Conservation (phyloP, 257 asterid genomes). For the Solanum pinnatisectum region DNA sequence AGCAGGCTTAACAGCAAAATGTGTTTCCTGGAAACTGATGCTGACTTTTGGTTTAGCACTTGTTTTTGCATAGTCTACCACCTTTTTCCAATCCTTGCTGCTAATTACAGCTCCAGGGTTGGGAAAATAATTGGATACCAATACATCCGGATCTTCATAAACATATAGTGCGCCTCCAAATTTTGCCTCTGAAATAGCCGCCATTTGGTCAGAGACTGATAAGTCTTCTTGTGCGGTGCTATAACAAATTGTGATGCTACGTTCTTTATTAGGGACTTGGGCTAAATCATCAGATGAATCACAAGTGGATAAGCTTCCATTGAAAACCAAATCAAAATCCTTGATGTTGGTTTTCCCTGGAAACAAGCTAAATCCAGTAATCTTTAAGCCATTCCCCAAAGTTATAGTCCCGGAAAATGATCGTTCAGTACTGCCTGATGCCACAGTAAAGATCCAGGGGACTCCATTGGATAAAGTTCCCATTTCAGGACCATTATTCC, state of each 20-base stretch:
- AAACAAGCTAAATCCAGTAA: slow-evolving; percentile 23
- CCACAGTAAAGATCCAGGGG: slow-evolving; percentile 32
- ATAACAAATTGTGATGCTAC: neutral
- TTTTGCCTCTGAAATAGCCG: neutral
- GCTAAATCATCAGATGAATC: neutral
- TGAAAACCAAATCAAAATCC: neutral
- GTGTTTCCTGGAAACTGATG: neutral
- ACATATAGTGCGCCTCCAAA: neutral
- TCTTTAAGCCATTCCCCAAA: slow-evolving; percentile 20
- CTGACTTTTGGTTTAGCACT: neutral
- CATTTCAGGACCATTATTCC: slow-evolving; percentile 9
- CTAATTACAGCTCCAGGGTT: neutral
- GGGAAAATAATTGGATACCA: neutral
- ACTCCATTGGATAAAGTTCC: slow-evolving; percentile 4
- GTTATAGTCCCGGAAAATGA: slow-evolving; percentile 23
- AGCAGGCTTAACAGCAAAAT: neutral
- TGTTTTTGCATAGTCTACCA: neutral
- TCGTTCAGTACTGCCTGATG: slow-evolving; percentile 22
- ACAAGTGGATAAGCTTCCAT: neutral
- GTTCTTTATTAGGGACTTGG: neutral
- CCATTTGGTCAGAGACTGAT: neutral
- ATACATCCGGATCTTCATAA: neutral
- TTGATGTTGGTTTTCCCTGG: slow-evolving; percentile 2
- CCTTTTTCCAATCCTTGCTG: neutral
- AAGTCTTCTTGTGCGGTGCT: neutral